Percentiles rank a stretch among this genome's conserved stretches.
Evolutionary conservation across 225 moss, liverwort and hornwort species (phyloP).

Genomic region (Pseudoscleropodium purum): DNA sequence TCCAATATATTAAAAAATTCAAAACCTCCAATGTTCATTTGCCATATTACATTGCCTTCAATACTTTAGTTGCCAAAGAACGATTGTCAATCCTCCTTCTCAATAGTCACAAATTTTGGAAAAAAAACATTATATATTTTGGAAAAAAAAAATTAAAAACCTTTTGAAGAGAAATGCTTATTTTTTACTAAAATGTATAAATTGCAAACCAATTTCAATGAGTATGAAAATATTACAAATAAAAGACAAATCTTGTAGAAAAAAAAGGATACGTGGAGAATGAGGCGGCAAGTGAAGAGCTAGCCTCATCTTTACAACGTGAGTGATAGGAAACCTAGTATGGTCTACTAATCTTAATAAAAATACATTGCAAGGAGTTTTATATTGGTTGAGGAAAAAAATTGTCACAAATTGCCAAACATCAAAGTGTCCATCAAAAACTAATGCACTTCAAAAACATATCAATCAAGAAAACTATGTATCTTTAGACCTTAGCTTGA

Average conservation of each 20-base stretch:
- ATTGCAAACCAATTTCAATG: background rate
- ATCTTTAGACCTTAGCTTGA: background rate
- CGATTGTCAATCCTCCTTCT: background rate
- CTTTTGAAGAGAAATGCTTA: background rate
- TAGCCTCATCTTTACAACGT: slow-evolving; percentile 19
- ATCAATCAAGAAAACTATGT: background rate
- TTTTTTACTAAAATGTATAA: background rate
- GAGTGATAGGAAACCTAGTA: background rate
- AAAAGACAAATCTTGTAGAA: too few species aligned
- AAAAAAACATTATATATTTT: background rate
- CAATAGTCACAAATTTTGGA: background rate
- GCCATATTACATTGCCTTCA: background rate
- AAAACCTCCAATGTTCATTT: background rate
- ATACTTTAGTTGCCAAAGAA: background rate
- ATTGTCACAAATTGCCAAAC: background rate
- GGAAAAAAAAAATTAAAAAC: background rate
- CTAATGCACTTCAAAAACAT: background rate
- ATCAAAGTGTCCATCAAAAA: background rate
- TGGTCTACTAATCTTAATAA: too few species aligned
- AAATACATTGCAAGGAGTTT: background rate
- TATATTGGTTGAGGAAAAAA: background rate
- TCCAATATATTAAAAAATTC: too few species aligned
- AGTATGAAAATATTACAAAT: background rate
- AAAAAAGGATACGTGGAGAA: slow-evolving; percentile 36
- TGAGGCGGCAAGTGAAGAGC: background rate